Conservation (phyloP, 148 eudicot species). For the Drosera capensis region DNA sequence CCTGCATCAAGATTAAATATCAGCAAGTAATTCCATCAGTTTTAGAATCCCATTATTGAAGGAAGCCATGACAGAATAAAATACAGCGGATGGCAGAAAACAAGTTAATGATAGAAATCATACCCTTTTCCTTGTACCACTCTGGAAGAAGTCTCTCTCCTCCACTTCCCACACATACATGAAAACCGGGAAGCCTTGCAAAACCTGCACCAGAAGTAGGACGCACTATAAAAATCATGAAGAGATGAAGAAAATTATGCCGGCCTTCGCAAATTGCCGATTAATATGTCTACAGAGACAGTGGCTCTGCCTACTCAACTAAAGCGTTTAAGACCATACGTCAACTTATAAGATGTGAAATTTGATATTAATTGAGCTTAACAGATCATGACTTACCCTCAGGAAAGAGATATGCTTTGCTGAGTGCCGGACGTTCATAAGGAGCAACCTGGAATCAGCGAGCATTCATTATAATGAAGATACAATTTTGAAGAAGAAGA, state of each 20-base stretch:
- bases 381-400: slow-evolving; percentile 81
- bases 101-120: neutral
- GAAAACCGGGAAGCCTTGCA: slow-evolving; percentile 98
- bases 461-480: neutral
- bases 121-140: slow-evolving; percentile 94
- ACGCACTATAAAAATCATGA: neutral
- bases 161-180: slow-evolving; percentile 91
- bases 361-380: too few species aligned
- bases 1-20: slow-evolving; percentile 38
- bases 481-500: slow-evolving; percentile 4
- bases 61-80: too few species aligned
- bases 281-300: too few species aligned
- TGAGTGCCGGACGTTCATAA: slow-evolving; percentile 97
- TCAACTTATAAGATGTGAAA: too few species aligned
- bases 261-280: too few species aligned
- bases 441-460: slow-evolving; percentile 98
- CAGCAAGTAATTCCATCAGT: too few species aligned
- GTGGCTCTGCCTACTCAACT: too few species aligned
- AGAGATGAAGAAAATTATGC: too few species aligned
- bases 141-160: slow-evolving; percentile 87
- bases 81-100: too few species aligned
- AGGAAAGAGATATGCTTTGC: slow-evolving; percentile 92
- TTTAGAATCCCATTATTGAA: too few species aligned
- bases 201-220: slow-evolving; percentile 41
- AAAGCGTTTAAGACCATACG: too few species aligned